Conservation (phyloP, 140 eudicot genomes). For the Flaveria floridana region DNA sequence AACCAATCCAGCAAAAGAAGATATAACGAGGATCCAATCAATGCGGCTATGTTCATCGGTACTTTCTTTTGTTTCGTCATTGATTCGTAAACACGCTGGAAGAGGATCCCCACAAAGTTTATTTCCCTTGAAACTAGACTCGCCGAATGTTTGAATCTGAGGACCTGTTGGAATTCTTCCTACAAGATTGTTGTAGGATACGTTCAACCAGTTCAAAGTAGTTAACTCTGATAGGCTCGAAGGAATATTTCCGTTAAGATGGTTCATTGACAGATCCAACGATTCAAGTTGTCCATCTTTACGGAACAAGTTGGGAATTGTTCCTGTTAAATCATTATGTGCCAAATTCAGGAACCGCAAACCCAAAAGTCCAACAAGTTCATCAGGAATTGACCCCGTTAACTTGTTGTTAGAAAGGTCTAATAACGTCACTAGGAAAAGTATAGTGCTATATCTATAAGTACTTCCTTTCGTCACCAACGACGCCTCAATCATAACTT, state of each 20-base stretch:
- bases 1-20: constrained; percentile 6
- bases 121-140: constrained; percentile 27
- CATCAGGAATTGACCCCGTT: constrained; percentile 31
- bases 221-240: constrained; percentile 22
- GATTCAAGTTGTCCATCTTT: constrained; percentile 29
- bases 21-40: constrained; percentile 28
- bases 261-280: constrained; percentile 32
- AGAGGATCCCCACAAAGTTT: constrained; percentile 37
- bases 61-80: not conserved
- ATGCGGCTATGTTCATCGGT: constrained; percentile 4
- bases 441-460: constrained; percentile 24
- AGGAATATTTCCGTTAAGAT: constrained; percentile 31
- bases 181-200: constrained; percentile 24
- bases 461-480: constrained; percentile 30
- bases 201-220: constrained; percentile 13
- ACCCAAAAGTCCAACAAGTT: constrained; percentile 21
- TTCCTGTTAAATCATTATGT: constrained; percentile 26
- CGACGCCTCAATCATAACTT: not conserved
- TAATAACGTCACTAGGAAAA: constrained; percentile 26
- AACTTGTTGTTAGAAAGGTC: constrained; percentile 30
- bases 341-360: constrained; percentile 32
- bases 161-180: constrained; percentile 33
- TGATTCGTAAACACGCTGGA: constrained; percentile 14
- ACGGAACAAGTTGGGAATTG: constrained; percentile 21
- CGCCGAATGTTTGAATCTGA: constrained; percentile 20